phyloP scores from a whole-genome alignment of 345 rosid species.

The Citrus sinensis region DNA sequence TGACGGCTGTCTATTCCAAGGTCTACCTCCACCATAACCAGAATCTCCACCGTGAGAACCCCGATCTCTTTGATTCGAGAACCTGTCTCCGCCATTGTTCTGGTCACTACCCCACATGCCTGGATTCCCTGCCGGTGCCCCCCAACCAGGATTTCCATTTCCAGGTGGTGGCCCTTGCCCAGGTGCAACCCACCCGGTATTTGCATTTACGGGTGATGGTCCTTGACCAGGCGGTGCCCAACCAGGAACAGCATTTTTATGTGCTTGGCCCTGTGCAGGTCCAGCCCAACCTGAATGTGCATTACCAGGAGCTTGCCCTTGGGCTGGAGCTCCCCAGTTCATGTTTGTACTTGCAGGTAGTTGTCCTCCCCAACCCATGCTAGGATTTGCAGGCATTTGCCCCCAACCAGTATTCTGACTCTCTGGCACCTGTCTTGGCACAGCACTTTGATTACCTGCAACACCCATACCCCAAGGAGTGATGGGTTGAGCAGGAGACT shows the following conservation, averaged over 20 bases:
- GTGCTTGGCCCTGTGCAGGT: constrained; percentile 51
- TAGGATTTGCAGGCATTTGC: constrained; percentile 45
- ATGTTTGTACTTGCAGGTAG: constrained; percentile 44
- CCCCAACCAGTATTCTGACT: constrained; percentile 61
- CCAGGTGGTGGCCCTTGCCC: constrained; percentile 44
- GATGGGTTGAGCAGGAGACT: constrained; percentile 36
- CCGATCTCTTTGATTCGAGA: constrained; percentile 38
- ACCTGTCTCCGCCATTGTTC: constrained; percentile 54
- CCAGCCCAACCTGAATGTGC: constrained; percentile 48
- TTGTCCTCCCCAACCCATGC: constrained; percentile 64
- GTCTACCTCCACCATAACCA: constrained; percentile 50
- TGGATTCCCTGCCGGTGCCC: constrained; percentile 35
- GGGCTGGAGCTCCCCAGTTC: constrained; percentile 53
- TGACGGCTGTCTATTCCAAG: constrained; percentile 57
- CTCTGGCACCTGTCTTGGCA: constrained; percentile 37
- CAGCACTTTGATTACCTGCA: constrained; percentile 31
- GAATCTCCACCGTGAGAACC: constrained; percentile 46
- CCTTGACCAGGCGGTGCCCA: constrained; percentile 63
- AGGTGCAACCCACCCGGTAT: constrained; percentile 46
- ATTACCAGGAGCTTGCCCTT: constrained; percentile 41
- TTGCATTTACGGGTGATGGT: constrained; percentile 33
- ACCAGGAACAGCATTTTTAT: constrained; percentile 44
- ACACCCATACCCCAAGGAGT: constrained; percentile 50
- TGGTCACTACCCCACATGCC: constrained; percentile 52
- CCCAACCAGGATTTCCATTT: constrained; percentile 33